Base-by-base conservation (phyloP, 2,329 filamentous ascomycete genomes). In the Chrysosporium queenslandicum region DNA sequence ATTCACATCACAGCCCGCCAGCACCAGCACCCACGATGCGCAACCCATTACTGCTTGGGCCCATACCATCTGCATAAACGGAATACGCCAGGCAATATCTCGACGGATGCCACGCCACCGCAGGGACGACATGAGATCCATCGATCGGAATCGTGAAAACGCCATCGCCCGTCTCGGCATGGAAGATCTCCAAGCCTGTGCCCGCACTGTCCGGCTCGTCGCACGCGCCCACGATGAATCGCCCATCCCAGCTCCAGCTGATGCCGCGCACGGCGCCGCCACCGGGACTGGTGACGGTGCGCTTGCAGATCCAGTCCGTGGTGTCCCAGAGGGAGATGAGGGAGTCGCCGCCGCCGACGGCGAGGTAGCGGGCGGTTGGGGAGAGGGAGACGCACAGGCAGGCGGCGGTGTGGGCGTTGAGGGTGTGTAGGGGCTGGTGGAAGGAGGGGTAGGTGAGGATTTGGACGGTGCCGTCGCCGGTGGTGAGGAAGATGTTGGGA, bases 241-340 rank as follows among this genome's bases (percentile, higher is more conserved):
- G 65, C 1, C 73, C 73, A 56, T 76, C 73, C 58, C 74, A 76
- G 55, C 72, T 75, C 69, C 73, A 76, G 58, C 71, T 73, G 7
- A 76, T 66, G 20, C 71, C 72, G 27, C 69, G 69, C 25, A 76
- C 68, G 1, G 69, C 69, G 4, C 73, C 73, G 23, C 69, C 70
- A 37, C 68, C 69, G 36, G 64, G 61, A 41, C 69, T 74, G 1
- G 71, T 71, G 7, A 75, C 60, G 0, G 73, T 75, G 36, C 73
- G 70, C 23, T 67, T 68, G 55, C 73, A 75, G 48, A 74, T 69
- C 73, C 73, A 76, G 58, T 76, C 73, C 2, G 67, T 72, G 3
- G 73, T 76, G 60, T 76, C 73, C 72, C 73, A 76, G 27, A 76
- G 68, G 11, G 72, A 73, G 45, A 76, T 73, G 29, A 76, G 64